A percentile compares a stretch with the other conserved stretches of the same genome.
Evolutionary conservation across 2,329 filamentous ascomycete genomes (phyloP).

Genomic region (Trichoderma koningii): DNA sequence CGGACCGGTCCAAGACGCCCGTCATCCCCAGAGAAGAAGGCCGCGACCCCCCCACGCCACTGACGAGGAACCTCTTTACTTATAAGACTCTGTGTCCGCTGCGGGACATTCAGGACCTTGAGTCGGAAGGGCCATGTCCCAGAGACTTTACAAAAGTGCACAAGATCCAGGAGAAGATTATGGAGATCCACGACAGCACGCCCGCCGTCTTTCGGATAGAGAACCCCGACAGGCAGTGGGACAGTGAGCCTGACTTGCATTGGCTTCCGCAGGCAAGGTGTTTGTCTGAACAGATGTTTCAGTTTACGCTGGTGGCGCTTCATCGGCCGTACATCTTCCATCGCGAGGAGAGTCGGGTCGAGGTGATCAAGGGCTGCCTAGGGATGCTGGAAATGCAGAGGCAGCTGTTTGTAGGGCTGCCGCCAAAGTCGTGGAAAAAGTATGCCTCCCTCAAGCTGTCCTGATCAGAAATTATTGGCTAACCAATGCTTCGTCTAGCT

Average conservation of each 20-base stretch:
- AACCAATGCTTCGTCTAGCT: constrained; percentile 36
- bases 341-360: constrained; percentile 53
- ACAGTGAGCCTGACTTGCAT: constrained; percentile 52
- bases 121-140: constrained; percentile 57
- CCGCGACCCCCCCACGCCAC: constrained; percentile 56
- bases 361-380: constrained; percentile 58
- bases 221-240: constrained; percentile 60
- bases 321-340: constrained; percentile 66
- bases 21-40: constrained; percentile 50
- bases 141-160: constrained; percentile 58
- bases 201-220: constrained; percentile 57
- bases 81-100: constrained; percentile 52
- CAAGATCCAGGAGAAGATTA: constrained; percentile 53
- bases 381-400: constrained; percentile 58
- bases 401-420: constrained; percentile 51
- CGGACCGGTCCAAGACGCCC: constrained; percentile 50
- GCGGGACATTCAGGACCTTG: constrained; percentile 56
- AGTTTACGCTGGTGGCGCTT: constrained; percentile 60
- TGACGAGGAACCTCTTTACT: constrained; percentile 56
- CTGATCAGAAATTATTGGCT: neutral
- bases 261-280: constrained; percentile 55
- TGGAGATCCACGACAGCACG: constrained; percentile 50
- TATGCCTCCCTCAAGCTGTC: constrained; percentile 30
- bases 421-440: constrained; percentile 52
- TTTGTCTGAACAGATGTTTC: constrained; percentile 50